phyloP scores from a whole-genome alignment of 2,329 filamentous ascomycete genomes.

The Trichoderma arundinaceum region DNA sequence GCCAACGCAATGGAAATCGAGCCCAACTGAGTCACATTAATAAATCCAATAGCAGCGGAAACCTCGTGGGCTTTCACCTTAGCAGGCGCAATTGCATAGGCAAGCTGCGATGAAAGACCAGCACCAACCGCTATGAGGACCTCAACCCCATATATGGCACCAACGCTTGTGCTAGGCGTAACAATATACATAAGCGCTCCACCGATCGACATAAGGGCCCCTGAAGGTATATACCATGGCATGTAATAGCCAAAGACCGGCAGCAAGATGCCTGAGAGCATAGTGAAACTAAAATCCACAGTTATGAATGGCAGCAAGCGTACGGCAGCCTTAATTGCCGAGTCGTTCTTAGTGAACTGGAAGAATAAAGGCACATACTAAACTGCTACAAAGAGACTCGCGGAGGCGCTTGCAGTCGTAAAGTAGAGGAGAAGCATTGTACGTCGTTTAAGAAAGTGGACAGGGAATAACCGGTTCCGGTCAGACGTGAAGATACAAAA shows the following conservation, averaged over 20 bases:
- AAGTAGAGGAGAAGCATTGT: conserved; percentile 15
- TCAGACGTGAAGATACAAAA: conserved; percentile 15
- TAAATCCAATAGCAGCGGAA: conserved; percentile 8
- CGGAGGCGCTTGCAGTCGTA: not conserved
- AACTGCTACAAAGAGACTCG: conserved; percentile 4
- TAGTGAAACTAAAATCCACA: not conserved
- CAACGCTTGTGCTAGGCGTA: not conserved
- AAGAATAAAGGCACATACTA: conserved; percentile 4
- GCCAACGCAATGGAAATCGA: not conserved
- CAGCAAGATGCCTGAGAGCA: not conserved
- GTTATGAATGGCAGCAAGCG: not conserved
- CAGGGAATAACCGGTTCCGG: conserved; percentile 4
- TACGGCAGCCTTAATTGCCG: conserved; percentile 1
- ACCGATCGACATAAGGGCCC: not conserved
- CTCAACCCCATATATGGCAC: conserved; percentile 3
- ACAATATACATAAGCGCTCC: not conserved
- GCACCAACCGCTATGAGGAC: conserved; percentile 4
- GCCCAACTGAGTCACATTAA: not conserved
- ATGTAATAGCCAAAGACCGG: conserved; percentile 8
- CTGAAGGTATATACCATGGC: conserved; percentile 6
- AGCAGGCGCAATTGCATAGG: not conserved
- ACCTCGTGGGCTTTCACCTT: not conserved
- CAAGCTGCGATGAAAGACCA: conserved; percentile 1
- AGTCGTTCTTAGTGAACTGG: conserved; percentile 3
- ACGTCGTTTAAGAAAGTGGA: conserved; percentile 1